A percentile compares a stretch with the other conserved stretches of the same genome.
Evolutionary conservation across 306 rosid genomes (phyloP).

Genomic region (Chamaecrista fasciculata): DNA sequence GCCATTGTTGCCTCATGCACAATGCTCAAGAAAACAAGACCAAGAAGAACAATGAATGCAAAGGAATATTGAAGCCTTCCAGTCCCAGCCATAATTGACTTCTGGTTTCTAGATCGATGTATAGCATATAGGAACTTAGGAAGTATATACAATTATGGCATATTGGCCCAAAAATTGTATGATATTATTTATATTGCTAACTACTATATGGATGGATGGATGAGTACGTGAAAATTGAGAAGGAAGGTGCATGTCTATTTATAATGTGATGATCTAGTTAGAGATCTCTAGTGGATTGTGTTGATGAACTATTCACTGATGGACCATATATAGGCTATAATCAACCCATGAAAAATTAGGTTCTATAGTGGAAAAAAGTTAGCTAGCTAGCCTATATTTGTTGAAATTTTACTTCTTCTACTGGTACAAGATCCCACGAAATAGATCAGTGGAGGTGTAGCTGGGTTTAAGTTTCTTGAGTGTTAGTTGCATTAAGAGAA

Average conservation of each 20-base stretch:
- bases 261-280: slow-evolving; percentile 12
- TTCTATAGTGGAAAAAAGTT: slow-evolving; percentile 5
- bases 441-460: too few species aligned
- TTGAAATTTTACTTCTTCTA: too few species aligned
- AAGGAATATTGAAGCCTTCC: slow-evolving; percentile 22
- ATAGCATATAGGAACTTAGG: too few species aligned
- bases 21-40: slow-evolving; percentile 26
- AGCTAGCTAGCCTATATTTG: neutral
- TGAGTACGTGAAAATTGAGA: neutral
- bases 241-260: slow-evolving; percentile 13
- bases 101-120: too few species aligned
- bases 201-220: too few species aligned
- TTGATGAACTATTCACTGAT: neutral
- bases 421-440: too few species aligned
- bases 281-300: neutral
- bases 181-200: too few species aligned
- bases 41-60: slow-evolving; percentile 21
- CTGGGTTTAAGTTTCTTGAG: too few species aligned
- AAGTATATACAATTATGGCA: too few species aligned
- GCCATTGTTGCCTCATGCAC: slow-evolving; percentile 22
- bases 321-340: neutral
- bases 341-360: slow-evolving; percentile 13
- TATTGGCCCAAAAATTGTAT: too few species aligned
- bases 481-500: too few species aligned
- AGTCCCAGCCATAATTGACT: slow-evolving; percentile 27